Percentiles rank a stretch among this genome's conserved stretches.
These are phyloP conservation scores for Juglanconis sp. DNA, from an alignment of 2,329 filamentous ascomycete genomes.

Conservation along the genomic window DNA sequence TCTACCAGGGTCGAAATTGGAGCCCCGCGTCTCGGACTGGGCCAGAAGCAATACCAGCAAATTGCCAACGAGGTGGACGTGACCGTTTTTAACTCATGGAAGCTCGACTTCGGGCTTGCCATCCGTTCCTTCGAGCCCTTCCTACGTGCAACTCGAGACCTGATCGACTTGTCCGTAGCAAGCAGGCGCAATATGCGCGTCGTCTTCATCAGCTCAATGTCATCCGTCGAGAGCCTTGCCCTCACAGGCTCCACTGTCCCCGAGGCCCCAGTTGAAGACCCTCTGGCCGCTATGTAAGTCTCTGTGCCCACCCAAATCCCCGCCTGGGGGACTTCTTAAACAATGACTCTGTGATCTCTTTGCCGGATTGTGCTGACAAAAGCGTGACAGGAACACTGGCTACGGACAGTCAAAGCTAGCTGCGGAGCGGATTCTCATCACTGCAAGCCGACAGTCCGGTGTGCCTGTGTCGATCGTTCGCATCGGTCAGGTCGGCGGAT, in stretches of 20 bases:
- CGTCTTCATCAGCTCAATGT: conserved; percentile 6
- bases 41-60: neutral
- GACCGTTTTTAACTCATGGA: conserved; percentile 24
- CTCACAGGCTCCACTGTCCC: neutral
- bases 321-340: conserved; percentile 18
- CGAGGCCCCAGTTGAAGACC: neutral
- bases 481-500: conserved; percentile 22
- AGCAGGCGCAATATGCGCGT: conserved; percentile 1
- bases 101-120: conserved; percentile 23
- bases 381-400: conserved; percentile 17
- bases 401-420: conserved; percentile 24
- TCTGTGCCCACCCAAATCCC: neutral
- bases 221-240: neutral
- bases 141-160: conserved; percentile 13
- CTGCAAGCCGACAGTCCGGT: conserved; percentile 3
- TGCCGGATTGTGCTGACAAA: too few relatives aligned
- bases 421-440: conserved; percentile 20
- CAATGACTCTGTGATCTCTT: too few relatives aligned
- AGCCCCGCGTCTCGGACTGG: neutral
- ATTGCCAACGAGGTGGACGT: conserved; percentile 14
- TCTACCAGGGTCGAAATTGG: neutral
- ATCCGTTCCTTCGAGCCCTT: conserved; percentile 23
- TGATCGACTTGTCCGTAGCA: conserved; percentile 18
- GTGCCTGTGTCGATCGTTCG: conserved; percentile 22
- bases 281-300: neutral